Conservation (phyloP, 2,329 filamentous ascomycete species). For the Epichloe scottii region DNA sequence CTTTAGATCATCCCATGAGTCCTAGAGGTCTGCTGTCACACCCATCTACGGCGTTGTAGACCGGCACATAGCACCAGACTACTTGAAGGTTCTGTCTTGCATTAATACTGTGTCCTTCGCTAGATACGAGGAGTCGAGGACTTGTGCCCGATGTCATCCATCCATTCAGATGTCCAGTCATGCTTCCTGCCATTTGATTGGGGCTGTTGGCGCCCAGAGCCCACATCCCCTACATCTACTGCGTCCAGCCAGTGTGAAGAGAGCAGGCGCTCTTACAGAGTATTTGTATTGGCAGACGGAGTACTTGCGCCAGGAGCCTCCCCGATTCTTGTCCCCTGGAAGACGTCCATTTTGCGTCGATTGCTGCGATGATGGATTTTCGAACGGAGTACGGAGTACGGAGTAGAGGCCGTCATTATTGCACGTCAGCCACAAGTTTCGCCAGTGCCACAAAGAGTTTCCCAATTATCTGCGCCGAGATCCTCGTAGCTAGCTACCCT, state of each 20-base stretch:
- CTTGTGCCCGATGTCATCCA: background rate
- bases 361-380: too few relatives aligned
- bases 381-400: too few relatives aligned
- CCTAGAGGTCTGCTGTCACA: background rate
- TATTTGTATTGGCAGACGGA: too few relatives aligned
- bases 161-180: background rate
- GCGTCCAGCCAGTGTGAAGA: conserved; percentile 2
- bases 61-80: background rate
- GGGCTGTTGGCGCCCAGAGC: conserved; percentile 21
- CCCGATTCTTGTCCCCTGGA: too few relatives aligned
- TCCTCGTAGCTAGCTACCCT: too few relatives aligned
- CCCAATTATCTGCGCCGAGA: too few relatives aligned
- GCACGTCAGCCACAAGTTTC: too few relatives aligned
- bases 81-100: background rate
- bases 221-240: conserved; percentile 8
- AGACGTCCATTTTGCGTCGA: too few relatives aligned
- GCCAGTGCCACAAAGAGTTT: too few relatives aligned
- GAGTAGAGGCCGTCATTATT: too few relatives aligned
- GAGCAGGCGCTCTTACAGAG: background rate
- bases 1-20: background rate
- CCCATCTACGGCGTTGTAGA: background rate
- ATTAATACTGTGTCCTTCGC: background rate
- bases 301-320: too few relatives aligned
- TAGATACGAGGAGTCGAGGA: too few relatives aligned
- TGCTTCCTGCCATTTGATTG: conserved; percentile 16